Percentiles rank a stretch among this genome's conserved stretches.
Evolutionary conservation across 1,139 yeast genomes (phyloP).

Genomic region (Blastobotrys niveus): DNA sequence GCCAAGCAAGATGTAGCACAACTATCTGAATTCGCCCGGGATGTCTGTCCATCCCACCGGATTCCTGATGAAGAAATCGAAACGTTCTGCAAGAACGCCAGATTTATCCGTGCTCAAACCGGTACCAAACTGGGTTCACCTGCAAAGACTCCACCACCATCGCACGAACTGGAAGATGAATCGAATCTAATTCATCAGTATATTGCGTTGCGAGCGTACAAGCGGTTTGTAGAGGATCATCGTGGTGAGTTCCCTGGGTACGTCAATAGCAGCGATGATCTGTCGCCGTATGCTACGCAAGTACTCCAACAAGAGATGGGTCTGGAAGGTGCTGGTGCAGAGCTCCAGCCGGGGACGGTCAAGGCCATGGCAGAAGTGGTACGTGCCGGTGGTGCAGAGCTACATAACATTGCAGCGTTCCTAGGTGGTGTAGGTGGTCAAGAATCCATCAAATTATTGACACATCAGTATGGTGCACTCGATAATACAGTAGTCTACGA

Average conservation of each 20-base stretch:
- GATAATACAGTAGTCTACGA: constrained; percentile 64
- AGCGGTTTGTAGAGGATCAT: constrained; percentile 21
- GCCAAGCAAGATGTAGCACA: constrained; percentile 43
- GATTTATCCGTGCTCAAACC: constrained; percentile 35
- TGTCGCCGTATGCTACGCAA: background rate
- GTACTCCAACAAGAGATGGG: background rate
- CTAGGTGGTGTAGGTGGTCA: constrained; percentile 79
- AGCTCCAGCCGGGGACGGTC: constrained; percentile 8
- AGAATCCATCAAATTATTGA: constrained; percentile 48
- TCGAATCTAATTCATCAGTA: constrained; percentile 24
- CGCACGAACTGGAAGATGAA: constrained; percentile 13
- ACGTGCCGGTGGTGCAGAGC: constrained; percentile 40
- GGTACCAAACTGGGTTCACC: constrained; percentile 28
- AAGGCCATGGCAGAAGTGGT: constrained; percentile 23
- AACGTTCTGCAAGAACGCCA: constrained; percentile 56
- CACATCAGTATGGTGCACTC: constrained; percentile 69
- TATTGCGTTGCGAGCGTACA: constrained; percentile 27
- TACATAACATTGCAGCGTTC: constrained; percentile 48
- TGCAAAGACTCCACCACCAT: constrained; percentile 14
- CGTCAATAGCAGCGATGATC: background rate
- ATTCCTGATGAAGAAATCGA: constrained; percentile 40
- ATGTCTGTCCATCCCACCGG: background rate
- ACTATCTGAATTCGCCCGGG: background rate
- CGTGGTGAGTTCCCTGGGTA: constrained; percentile 14
- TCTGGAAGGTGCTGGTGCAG: background rate